Evolutionary conservation across 164 flowering plant genomes (phyloP).

Genomic region (Tetrastigma voinierianum): DNA sequence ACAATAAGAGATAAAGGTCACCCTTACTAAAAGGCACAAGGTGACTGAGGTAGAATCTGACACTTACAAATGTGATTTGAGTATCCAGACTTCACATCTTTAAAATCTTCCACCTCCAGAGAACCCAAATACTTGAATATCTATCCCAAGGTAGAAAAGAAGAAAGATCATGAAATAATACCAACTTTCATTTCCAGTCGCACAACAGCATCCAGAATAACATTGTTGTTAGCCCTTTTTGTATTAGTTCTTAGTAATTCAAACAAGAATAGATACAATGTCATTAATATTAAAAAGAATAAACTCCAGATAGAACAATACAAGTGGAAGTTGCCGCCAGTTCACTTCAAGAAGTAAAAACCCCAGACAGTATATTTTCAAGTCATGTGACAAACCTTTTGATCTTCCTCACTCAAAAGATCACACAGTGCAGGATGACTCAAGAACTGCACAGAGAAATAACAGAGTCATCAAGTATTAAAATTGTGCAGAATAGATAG

Average conservation of each 20-base stretch:
- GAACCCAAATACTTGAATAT: conserved; percentile 44
- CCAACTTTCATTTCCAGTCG: background rate
- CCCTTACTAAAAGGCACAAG: background rate
- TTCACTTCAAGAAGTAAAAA: conserved; percentile 1
- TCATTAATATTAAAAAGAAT: background rate
- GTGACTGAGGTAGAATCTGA: background rate
- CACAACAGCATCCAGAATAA: background rate
- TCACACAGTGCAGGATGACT: conserved; percentile 52
- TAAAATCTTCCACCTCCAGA: conserved; percentile 31
- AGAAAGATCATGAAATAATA: background rate
- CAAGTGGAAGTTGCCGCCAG: background rate
- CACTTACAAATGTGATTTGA: conserved; percentile 23
- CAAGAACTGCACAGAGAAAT: conserved; percentile 33
- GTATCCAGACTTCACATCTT: conserved; percentile 26
- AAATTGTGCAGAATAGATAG: background rate
- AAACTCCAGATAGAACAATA: background rate
- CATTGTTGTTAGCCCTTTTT: too few species aligned
- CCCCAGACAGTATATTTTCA: background rate
- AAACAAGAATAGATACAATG: too few species aligned
- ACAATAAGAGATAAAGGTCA: background rate
- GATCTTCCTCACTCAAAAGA: conserved; percentile 44
- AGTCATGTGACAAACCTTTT: conserved; percentile 29
- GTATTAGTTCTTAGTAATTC: too few species aligned
- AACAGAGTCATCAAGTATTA: background rate
- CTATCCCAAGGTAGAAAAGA: conserved; percentile 16